Conservation (phyloP, 116 monocot genomes). For the Thalassia testudinum region DNA sequence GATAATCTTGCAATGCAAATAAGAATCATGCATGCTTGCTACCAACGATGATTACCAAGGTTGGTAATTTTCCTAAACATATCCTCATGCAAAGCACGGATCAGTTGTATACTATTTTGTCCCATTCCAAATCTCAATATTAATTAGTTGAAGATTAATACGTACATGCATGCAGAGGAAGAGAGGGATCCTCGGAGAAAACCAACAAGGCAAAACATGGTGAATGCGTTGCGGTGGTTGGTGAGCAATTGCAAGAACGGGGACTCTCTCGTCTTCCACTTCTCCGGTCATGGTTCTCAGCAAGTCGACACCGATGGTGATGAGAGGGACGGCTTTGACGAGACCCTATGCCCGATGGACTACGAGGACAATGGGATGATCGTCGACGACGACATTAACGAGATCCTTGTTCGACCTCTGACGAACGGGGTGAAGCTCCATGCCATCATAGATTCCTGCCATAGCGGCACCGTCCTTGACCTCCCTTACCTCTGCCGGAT, state of each 20-base stretch:
- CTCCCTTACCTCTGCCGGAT: constrained; percentile 67
- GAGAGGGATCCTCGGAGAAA: constrained; percentile 18
- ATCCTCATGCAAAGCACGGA: too few species aligned
- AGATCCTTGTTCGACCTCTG: constrained; percentile 50
- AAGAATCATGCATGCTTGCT: too few species aligned
- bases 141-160: too few species aligned
- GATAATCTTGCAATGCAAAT: too few species aligned
- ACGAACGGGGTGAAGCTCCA: constrained; percentile 47
- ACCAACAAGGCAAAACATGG: constrained; percentile 64
- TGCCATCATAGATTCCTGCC: constrained; percentile 82
- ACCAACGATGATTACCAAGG: too few species aligned
- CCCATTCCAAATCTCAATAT: too few species aligned
- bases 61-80: too few species aligned
- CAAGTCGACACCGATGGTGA: constrained; percentile 31
- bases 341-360: constrained; percentile 81
- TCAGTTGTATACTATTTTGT: too few species aligned
- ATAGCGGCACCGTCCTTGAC: constrained; percentile 82
- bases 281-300: constrained; percentile 87
- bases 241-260: constrained; percentile 33
- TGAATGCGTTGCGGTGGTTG: constrained; percentile 65
- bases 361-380: constrained; percentile 64
- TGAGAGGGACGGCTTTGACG: constrained; percentile 67
- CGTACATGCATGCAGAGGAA: constrained; percentile 35
- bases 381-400: constrained; percentile 74
- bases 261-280: constrained; percentile 88